phyloP scores from a whole-genome alignment of 2,329 filamentous ascomycete species.

The Metarhizium anisopliae region DNA sequence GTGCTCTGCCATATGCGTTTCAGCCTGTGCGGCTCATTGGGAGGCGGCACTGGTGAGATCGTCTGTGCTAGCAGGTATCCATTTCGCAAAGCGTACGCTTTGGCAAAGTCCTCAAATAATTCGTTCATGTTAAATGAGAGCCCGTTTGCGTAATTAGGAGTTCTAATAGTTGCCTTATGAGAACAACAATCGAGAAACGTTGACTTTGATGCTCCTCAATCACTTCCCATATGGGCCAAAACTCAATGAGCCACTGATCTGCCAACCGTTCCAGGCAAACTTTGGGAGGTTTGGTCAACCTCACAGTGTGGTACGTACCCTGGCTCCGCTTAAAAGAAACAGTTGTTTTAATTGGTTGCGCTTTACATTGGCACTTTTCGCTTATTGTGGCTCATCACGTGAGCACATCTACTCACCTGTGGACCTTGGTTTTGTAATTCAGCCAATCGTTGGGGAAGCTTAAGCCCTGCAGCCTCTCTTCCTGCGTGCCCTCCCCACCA shows the following conservation, averaged over 20 bases:
- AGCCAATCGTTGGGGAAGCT: conserved; percentile 26
- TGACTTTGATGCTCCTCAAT: background rate
- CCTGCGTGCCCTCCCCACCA: conserved; percentile 29
- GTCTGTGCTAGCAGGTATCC: conserved; percentile 68
- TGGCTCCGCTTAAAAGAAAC: background rate
- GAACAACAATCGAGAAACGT: background rate
- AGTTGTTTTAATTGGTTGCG: background rate
- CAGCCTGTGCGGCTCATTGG: conserved; percentile 55
- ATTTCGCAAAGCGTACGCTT: conserved; percentile 54
- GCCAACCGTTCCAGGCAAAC: background rate
- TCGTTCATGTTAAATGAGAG: conserved; percentile 50
- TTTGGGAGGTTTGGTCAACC: background rate
- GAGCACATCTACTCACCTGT: background rate
- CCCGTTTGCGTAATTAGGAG: background rate
- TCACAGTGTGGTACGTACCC: background rate
- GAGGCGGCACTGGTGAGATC: conserved; percentile 60
- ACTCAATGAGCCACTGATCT: too few species aligned
- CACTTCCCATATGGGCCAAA: background rate
- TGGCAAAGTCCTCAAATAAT: conserved; percentile 64
- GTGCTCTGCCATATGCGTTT: conserved; percentile 63
- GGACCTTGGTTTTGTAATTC: background rate
- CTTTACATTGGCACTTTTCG: background rate
- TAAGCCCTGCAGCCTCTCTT: conserved; percentile 27
- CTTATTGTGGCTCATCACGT: conserved; percentile 5
- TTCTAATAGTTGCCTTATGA: background rate